Percentiles rank a stretch among this genome's conserved stretches.
phyloP scores from a whole-genome alignment of 2,329 filamentous ascomycete genomes.

The Aspergillus tamarii region DNA sequence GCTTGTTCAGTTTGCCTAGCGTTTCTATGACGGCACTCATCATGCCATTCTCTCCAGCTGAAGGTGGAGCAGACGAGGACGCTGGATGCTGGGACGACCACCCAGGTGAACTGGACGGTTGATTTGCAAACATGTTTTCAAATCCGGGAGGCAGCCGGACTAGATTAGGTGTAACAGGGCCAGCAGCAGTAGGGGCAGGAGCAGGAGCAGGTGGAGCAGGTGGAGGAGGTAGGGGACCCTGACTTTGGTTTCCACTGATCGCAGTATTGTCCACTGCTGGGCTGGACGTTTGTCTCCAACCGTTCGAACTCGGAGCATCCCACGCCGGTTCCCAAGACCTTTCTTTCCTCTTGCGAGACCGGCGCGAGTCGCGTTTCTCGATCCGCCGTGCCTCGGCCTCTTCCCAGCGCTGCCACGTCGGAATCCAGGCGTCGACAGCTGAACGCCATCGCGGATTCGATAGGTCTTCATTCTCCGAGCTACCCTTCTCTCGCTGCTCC shows the following conservation, averaged over 20 bases:
- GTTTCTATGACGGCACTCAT: slow-evolving; percentile 41
- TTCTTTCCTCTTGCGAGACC: slow-evolving; percentile 33
- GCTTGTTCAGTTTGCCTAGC: slow-evolving; percentile 41
- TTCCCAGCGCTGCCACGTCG: slow-evolving; percentile 45
- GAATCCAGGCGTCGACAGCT: slow-evolving; percentile 45
- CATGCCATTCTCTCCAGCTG: slow-evolving; percentile 24
- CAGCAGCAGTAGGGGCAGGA: slow-evolving; percentile 11
- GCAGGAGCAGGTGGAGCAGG: not conserved
- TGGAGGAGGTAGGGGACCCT: not conserved
- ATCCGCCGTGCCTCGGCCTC: slow-evolving; percentile 42
- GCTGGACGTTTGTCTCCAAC: slow-evolving; percentile 10
- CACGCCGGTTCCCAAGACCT: slow-evolving; percentile 18
- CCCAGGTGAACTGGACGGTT: slow-evolving; percentile 8
- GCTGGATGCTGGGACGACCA: slow-evolving; percentile 8
- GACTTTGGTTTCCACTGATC: not conserved
- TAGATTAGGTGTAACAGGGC: slow-evolving; percentile 18
- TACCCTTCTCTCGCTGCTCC: slow-evolving; percentile 35
- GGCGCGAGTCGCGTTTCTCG: slow-evolving; percentile 40
- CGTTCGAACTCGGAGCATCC: slow-evolving; percentile 15
- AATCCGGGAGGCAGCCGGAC: slow-evolving; percentile 42
- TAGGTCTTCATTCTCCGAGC: slow-evolving; percentile 30
- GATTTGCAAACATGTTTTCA: slow-evolving; percentile 42
- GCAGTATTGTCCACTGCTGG: not conserved
- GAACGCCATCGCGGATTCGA: slow-evolving; percentile 44
- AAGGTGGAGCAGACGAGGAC: slow-evolving; percentile 16